A percentile compares a stretch with the other conserved stretches of the same genome.
Evolutionary conservation across 805 yeast species (phyloP).

Genomic region (Wickerhamiella azymoides): DNA sequence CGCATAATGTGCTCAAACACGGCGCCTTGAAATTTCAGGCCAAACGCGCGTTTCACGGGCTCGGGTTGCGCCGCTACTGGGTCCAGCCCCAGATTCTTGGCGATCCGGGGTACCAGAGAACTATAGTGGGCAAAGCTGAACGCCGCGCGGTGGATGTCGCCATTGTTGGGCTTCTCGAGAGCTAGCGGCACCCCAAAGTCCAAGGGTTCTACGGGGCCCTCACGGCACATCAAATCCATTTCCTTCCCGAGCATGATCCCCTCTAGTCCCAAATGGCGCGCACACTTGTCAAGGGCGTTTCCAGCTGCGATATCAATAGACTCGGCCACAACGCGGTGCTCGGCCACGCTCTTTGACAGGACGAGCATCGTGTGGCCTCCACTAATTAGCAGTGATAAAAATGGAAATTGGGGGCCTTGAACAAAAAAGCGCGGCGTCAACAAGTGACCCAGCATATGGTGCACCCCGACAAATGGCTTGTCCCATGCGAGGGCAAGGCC

Average conservation of each 20-base stretch:
- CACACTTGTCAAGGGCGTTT: conserved; percentile 86
- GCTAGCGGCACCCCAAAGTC: conserved; percentile 35
- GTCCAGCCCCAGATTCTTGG: conserved; percentile 10
- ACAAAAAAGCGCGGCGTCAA: conserved; percentile 44
- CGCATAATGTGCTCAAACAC: conserved; percentile 61
- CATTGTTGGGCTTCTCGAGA: conserved; percentile 33
- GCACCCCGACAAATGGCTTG: conserved; percentile 74
- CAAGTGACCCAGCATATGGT: conserved; percentile 92
- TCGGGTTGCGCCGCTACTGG: conserved; percentile 14
- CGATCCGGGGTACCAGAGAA: conserved; percentile 34
- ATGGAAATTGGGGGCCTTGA: conserved; percentile 55
- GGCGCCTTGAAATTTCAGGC: conserved; percentile 37
- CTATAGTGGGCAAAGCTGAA: conserved; percentile 74
- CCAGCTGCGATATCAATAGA: conserved; percentile 87
- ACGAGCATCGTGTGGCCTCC: conserved; percentile 95
- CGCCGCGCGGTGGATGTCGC: conserved; percentile 32
- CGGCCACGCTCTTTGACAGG: conserved; percentile 39
- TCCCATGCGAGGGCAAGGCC: conserved; percentile 72
- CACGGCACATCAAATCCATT: conserved; percentile 43
- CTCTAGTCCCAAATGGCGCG: conserved; percentile 61
- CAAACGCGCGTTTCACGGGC: conserved; percentile 16
- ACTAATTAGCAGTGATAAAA: conserved; percentile 62
- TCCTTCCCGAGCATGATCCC: conserved; percentile 85
- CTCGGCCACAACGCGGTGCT: conserved; percentile 62
- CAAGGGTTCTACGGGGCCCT: conserved; percentile 18